Conservation (phyloP, 805 yeast genomes). For the Schwanniomyces vanrijiae region DNA sequence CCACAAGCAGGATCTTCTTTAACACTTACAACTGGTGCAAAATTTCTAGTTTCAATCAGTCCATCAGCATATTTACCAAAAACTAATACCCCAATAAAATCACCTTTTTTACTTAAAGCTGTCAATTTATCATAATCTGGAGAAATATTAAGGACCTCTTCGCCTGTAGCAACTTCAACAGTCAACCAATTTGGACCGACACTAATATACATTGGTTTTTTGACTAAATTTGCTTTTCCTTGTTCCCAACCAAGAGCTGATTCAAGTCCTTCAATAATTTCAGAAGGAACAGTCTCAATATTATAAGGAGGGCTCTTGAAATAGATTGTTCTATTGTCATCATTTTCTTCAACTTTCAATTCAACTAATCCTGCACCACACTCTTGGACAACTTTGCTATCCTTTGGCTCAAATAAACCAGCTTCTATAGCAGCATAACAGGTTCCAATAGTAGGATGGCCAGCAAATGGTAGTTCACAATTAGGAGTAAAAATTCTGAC, state of each 20-base stretch:
- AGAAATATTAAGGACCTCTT: slow-evolving; percentile 27
- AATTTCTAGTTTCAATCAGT: slow-evolving; percentile 40
- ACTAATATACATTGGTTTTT: slow-evolving; percentile 27
- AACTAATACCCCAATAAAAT: slow-evolving; percentile 35
- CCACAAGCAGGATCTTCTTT: slow-evolving; percentile 50
- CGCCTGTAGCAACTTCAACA: slow-evolving; percentile 26
- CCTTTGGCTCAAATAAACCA: slow-evolving; percentile 23
- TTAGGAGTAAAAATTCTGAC: slow-evolving; percentile 51
- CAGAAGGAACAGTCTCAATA: slow-evolving; percentile 9
- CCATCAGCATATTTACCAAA: slow-evolving; percentile 32
- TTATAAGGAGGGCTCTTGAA: slow-evolving; percentile 29
- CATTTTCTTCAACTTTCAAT: slow-evolving; percentile 20
- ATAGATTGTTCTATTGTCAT: slow-evolving; percentile 13
- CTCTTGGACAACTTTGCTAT: slow-evolving; percentile 38
- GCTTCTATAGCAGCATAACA: slow-evolving; percentile 46
- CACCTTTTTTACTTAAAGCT: slow-evolving; percentile 13
- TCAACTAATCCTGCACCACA: slow-evolving; percentile 46
- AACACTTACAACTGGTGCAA: slow-evolving; percentile 35
- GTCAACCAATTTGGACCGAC: slow-evolving; percentile 51
- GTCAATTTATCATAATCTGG: slow-evolving; percentile 29
- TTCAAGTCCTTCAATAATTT: slow-evolving; percentile 6
- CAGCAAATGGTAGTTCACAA: slow-evolving; percentile 58
- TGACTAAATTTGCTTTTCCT: slow-evolving; percentile 6
- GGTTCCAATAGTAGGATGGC: slow-evolving; percentile 63
- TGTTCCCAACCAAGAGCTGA: slow-evolving; percentile 8